These are phyloP conservation scores for Scutellaria barbata DNA, from an alignment of 257 asterid species.

Conservation along the genomic window DNA sequence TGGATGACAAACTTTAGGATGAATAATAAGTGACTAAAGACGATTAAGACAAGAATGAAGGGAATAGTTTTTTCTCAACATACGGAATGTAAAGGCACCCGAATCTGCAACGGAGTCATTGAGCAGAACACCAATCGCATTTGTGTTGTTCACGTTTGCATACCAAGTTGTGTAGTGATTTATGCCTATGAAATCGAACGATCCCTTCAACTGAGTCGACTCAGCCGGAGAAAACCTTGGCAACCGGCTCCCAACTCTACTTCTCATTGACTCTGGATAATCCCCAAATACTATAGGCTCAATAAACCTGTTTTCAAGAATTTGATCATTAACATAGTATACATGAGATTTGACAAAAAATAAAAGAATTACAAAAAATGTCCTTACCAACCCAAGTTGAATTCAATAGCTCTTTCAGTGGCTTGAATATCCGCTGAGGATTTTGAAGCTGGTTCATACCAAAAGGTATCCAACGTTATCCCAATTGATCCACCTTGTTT, in stretches of 20 bases:
- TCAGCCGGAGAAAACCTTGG: slow-evolving; percentile 60
- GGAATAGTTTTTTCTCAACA: too few species aligned
- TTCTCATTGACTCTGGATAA: slow-evolving; percentile 75
- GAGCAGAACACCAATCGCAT: slow-evolving; percentile 53
- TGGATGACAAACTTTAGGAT: neutral
- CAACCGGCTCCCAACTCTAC: slow-evolving; percentile 61
- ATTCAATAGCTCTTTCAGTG: slow-evolving; percentile 71
- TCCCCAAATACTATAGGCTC: slow-evolving; percentile 80
- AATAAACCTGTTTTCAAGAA: slow-evolving; percentile 56
- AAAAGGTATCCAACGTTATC: slow-evolving; percentile 63
- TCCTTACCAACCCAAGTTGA: slow-evolving; percentile 76
- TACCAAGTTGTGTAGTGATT: slow-evolving; percentile 95
- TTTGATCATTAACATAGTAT: neutral
- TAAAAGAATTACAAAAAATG: neutral
- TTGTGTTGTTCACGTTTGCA: slow-evolving; percentile 49
- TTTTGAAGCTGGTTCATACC: slow-evolving; percentile 71
- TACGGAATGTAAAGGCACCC: slow-evolving; percentile 68
- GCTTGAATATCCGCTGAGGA: slow-evolving; percentile 61
- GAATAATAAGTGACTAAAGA: neutral
- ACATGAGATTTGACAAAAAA: neutral
- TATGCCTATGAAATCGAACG: slow-evolving; percentile 85
- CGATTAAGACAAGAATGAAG: neutral
- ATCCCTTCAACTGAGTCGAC: slow-evolving; percentile 59
- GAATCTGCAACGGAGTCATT: slow-evolving; percentile 70
- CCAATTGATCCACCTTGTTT: slow-evolving; percentile 70